Percentiles rank a stretch among this genome's conserved stretches.
phyloP scores from a whole-genome alignment of 2,329 filamentous ascomycete species.

The Fusarium avenaceum region DNA sequence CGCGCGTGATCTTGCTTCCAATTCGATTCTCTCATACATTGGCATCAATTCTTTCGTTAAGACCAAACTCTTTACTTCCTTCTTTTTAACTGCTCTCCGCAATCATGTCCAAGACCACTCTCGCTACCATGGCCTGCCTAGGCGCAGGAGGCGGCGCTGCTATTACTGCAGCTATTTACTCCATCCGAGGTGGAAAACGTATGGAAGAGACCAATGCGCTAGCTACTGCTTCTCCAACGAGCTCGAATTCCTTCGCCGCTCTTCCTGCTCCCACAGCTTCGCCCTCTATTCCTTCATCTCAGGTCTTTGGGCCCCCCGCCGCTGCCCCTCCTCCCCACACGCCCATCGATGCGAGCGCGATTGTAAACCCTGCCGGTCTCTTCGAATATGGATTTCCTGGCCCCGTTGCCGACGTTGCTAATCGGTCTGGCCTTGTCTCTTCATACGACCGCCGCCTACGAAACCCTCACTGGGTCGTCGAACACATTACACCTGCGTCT shows the following conservation, averaged over 20 bases:
- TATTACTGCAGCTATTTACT: slow-evolving; percentile 77
- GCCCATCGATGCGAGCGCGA: slow-evolving; percentile 56
- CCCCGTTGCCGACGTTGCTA: slow-evolving; percentile 85
- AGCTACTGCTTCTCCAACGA: slow-evolving; percentile 51
- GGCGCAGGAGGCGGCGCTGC: slow-evolving; percentile 83
- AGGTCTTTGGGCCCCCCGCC: slow-evolving; percentile 60
- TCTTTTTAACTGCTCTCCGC: neutral
- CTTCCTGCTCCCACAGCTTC: slow-evolving; percentile 49
- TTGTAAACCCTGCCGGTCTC: slow-evolving; percentile 80
- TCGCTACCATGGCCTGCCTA: slow-evolving; percentile 81
- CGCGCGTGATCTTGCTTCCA: slow-evolving; percentile 24
- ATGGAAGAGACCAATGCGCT: slow-evolving; percentile 54
- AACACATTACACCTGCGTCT: slow-evolving; percentile 94
- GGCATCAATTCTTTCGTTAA: neutral
- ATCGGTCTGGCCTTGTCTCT: slow-evolving; percentile 82
- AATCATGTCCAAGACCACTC: slow-evolving; percentile 81
- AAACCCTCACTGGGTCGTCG: slow-evolving; percentile 94
- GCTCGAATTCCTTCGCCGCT: slow-evolving; percentile 49
- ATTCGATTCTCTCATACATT: neutral
- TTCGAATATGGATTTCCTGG: slow-evolving; percentile 94
- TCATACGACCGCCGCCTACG: slow-evolving; percentile 90
- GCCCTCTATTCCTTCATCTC: slow-evolving; percentile 68
- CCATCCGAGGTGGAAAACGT: slow-evolving; percentile 66
- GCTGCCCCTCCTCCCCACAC: slow-evolving; percentile 49
- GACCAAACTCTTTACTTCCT: slow-evolving; percentile 7